Conservation (phyloP, 345 rosid species). For the Gossypium rotundifolium region DNA sequence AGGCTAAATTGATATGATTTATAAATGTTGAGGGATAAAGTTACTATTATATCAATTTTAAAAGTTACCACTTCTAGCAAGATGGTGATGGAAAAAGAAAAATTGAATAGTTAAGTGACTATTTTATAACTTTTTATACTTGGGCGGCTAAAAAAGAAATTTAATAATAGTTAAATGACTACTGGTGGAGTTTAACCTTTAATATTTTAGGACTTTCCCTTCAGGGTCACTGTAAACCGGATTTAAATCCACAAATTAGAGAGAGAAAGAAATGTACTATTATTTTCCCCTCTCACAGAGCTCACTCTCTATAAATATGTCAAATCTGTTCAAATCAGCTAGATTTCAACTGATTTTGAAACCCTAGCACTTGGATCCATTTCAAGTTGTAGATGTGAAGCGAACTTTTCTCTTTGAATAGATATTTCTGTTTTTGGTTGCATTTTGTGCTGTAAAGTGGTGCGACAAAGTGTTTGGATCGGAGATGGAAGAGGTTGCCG, state of each 20-base stretch:
- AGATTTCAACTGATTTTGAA: slow-evolving; percentile 13
- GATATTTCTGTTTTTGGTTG: not conserved
- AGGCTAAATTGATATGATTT: no score
- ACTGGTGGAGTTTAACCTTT: no score
- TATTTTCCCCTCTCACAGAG: not conserved
- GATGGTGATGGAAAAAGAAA: no score
- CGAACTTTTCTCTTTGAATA: not conserved
- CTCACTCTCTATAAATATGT: not conserved
- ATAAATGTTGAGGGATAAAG: no score
- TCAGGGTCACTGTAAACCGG: slow-evolving; percentile 3
- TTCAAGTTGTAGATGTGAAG: slow-evolving; percentile 1
- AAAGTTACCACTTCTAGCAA: no score
- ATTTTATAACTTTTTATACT: no score
- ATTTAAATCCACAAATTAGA: slow-evolving; percentile 9
- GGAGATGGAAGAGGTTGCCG: slow-evolving; percentile 42
- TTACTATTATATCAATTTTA: no score
- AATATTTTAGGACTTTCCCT: not conserved
- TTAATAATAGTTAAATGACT: no score
- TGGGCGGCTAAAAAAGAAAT: accelerated
- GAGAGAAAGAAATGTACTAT: not conserved
- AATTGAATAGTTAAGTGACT: no score
- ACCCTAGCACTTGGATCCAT: slow-evolving; percentile 27
- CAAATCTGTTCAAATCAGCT: slow-evolving; percentile 8
- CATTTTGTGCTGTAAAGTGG: slow-evolving; percentile 8
- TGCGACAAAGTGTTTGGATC: slow-evolving; percentile 30